Conservation (phyloP, 306 rosid genomes). For the Cyamopsis tetragonoloba region DNA sequence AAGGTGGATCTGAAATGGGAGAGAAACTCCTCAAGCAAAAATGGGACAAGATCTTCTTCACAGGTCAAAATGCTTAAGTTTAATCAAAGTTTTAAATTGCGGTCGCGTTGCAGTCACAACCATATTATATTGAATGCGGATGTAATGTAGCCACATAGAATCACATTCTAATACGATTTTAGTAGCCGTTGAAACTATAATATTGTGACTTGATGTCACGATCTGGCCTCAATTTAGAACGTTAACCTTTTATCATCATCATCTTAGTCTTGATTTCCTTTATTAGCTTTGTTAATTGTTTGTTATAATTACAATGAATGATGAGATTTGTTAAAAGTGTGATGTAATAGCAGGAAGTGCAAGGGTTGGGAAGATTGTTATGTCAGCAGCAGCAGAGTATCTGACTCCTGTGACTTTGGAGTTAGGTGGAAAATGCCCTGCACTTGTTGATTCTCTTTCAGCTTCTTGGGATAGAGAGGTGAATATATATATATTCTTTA, state of each 20-base stretch:
- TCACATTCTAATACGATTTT: too few species aligned
- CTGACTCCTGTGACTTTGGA: conserved; percentile 71
- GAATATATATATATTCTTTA: too few species aligned
- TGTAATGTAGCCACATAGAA: too few species aligned
- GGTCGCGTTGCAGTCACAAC: too few species aligned
- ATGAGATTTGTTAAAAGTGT: neutral
- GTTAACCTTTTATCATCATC: too few species aligned
- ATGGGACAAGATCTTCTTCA: conserved; percentile 81
- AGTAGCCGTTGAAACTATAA: too few species aligned
- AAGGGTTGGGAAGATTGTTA: conserved; percentile 49
- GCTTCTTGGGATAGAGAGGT: conserved; percentile 58
- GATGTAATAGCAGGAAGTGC: conserved; percentile 46
- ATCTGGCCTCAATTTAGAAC: too few species aligned
- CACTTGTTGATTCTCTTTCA: conserved; percentile 60
- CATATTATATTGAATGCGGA: too few species aligned
- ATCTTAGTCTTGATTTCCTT: neutral
- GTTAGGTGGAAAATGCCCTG: conserved; percentile 84
- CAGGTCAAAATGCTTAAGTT: conserved; percentile 37
- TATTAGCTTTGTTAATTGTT: neutral
- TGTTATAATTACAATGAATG: neutral
- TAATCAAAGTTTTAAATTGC: too few species aligned
- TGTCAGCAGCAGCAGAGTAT: conserved; percentile 65
- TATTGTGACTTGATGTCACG: too few species aligned
- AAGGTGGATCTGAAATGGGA: conserved; percentile 55
- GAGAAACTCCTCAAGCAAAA: conserved; percentile 44